Evolutionary conservation across 495 filamentous ascomycete genomes (phyloP).

Genomic region (Tuber brumale): DNA sequence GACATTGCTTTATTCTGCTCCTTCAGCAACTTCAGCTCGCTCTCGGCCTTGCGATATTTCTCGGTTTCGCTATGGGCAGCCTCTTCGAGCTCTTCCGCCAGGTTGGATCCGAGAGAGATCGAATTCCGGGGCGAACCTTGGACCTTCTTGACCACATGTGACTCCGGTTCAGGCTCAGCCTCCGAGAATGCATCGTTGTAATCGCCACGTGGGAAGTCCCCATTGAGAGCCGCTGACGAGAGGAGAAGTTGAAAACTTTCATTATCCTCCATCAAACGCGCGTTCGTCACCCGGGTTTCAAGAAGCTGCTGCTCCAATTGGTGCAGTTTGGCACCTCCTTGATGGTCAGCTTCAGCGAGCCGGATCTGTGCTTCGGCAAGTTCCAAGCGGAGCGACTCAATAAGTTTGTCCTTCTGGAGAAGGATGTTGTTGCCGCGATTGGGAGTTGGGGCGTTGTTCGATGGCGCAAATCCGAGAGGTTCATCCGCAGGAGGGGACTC

Average conservation of each 20-base stretch:
- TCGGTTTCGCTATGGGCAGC: slow-evolving; percentile 52
- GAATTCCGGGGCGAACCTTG: slow-evolving; percentile 36
- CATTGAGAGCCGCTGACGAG: slow-evolving; percentile 86
- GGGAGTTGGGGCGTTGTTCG: slow-evolving; percentile 71
- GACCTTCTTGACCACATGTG: slow-evolving; percentile 36
- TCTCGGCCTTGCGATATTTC: slow-evolving; percentile 61
- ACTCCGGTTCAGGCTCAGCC: slow-evolving; percentile 38
- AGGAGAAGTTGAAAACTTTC: slow-evolving; percentile 94
- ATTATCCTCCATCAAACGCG: slow-evolving; percentile 94
- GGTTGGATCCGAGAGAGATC: slow-evolving; percentile 52
- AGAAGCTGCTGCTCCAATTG: slow-evolving; percentile 83
- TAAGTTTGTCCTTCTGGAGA: slow-evolving; percentile 90
- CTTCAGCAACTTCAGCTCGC: slow-evolving; percentile 71
- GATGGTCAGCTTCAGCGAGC: slow-evolving; percentile 87
- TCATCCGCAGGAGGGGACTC: slow-evolving; percentile 47
- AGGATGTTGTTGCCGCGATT: slow-evolving; percentile 72
- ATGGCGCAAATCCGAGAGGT: slow-evolving; percentile 77
- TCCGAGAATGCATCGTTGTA: slow-evolving; percentile 50
- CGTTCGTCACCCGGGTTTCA: slow-evolving; percentile 88
- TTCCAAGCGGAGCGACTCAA: slow-evolving; percentile 84
- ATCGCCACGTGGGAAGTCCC: slow-evolving; percentile 80
- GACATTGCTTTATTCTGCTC: slow-evolving; percentile 96
- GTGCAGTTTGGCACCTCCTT: slow-evolving; percentile 72
- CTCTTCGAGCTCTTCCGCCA: slow-evolving; percentile 83
- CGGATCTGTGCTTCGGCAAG: slow-evolving; percentile 93